Evolutionary conservation across 2,329 filamentous ascomycete species (phyloP), one percentile per base, ranked within the genome.

Genomic region (Penicillium psychrosexuale): DNA sequence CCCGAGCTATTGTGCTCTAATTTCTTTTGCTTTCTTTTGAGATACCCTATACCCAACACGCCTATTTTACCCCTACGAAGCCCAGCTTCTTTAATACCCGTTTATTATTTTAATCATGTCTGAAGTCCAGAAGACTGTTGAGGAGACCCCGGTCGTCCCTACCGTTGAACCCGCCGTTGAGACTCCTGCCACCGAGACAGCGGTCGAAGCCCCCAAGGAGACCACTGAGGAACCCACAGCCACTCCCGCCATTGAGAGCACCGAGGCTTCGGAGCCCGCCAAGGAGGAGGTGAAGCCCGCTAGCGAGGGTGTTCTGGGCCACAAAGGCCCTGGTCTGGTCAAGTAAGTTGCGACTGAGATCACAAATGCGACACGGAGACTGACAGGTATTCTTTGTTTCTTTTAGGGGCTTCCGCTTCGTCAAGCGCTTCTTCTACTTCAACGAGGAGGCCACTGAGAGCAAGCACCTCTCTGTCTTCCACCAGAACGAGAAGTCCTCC

Each of bases 391-490:
- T 49, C n/a, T 30, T 62, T 50, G 66, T 73, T 55, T 74, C 55
- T 46, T 57, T 33, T 66, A 95, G 90, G 84, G 89, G 91, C 75
- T 84, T 97, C 70, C 86, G 90, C 67, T 92, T 91, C 79, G 85
- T 87, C 75, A 97, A 97, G 85, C 91, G 91, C 74, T 90, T 90
- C 80, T 97, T 97, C 80, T 92, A 87, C 84, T 90, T 93, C 77
- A 84, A 86, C 65, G 80, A 84, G 47, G 89, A 91, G 53, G 78
- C 89, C 47, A 75, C 95, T 57, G 84, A 91, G 69, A 77, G 84
- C 66, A 88, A 93, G 77, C 82, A 87, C 71, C 82, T 97, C 54
- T 76, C 81, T 64, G 78, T 82, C 66, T 97, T 93, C 80, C 82
- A 95, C 66, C 90, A 91, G 78, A 87, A 85, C 69, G 91, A 96